Conservation (phyloP, 208 protist genomes). For the Trichomonas gallinae region DNA sequence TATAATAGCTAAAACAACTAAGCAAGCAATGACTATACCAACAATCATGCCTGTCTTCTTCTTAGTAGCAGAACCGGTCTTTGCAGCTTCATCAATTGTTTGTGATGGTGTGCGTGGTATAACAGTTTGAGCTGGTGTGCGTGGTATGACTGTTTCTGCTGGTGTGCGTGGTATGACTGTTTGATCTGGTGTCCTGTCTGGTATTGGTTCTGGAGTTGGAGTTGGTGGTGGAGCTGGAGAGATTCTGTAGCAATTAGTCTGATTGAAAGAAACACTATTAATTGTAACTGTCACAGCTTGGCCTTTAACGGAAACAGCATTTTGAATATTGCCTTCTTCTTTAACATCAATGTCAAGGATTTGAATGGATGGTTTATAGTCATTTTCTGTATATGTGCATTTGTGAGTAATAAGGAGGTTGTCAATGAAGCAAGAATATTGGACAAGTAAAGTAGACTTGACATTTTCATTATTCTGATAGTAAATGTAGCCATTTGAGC, state of each 20-base stretch:
- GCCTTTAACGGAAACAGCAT: neutral
- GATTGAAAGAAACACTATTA: neutral
- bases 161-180: neutral
- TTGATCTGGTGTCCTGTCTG: neutral
- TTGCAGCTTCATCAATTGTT: neutral
- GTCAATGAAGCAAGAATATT: neutral
- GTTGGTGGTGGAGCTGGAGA: neutral
- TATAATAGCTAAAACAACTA: neutral
- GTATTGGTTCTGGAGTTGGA: neutral
- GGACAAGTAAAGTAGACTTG: neutral
- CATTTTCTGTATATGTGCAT: neutral
- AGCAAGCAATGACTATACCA: neutral
- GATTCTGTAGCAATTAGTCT: neutral
- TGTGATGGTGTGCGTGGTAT: too few species aligned
- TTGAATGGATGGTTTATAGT: neutral
- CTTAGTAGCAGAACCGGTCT: neutral
- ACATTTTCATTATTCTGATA: neutral
- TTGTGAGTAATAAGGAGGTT: neutral
- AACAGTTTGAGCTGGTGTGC: too few species aligned
- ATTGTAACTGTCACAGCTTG: neutral
- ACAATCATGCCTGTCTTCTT: neutral
- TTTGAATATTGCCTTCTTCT: neutral
- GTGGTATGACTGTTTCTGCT: too few species aligned
- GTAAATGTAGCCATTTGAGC: neutral
- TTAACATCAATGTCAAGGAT: neutral